Evolutionary conservation across 2,329 filamentous ascomycete genomes (phyloP).

Genomic region (Penicillium oxalicum): DNA sequence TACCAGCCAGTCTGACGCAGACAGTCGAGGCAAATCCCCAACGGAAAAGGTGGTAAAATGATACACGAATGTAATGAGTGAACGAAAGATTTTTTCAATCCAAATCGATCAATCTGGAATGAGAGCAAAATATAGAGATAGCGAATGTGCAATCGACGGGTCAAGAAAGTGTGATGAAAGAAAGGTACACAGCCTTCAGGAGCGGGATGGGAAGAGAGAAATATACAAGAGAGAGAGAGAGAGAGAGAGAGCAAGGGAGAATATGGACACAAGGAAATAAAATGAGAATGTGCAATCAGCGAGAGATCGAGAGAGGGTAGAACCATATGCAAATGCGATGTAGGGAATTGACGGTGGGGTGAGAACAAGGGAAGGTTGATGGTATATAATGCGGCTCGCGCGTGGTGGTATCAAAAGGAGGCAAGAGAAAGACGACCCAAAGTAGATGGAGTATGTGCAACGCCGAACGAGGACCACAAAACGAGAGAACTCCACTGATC

Average conservation of each 20-base stretch:
- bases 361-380: slow-evolving; percentile 5
- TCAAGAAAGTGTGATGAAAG: not conserved
- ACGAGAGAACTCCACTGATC: slow-evolving; percentile 22
- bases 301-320: slow-evolving; percentile 6
- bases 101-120: slow-evolving; percentile 11
- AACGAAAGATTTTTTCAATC: not conserved
- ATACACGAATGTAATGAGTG: slow-evolving; percentile 13
- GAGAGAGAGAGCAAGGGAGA: slow-evolving; percentile 14
- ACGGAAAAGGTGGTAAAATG: slow-evolving; percentile 13
- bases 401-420: slow-evolving; percentile 28
- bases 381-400: slow-evolving; percentile 29
- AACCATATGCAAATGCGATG: slow-evolving; percentile 2
- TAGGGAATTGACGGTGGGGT: slow-evolving; percentile 12
- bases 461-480: slow-evolving; percentile 16
- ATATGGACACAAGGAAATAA: slow-evolving; percentile 21
- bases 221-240: slow-evolving; percentile 11
- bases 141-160: too few relatives aligned
- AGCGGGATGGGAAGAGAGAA: slow-evolving; percentile 2
- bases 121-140: slow-evolving; percentile 5
- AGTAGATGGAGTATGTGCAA: slow-evolving; percentile 13
- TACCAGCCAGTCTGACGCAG: slow-evolving; percentile 19
- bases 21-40: not conserved
- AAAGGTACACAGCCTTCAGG: slow-evolving; percentile 8
- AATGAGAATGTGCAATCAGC: slow-evolving; percentile 15
- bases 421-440: slow-evolving; percentile 11